Percentiles rank a stretch among this genome's conserved stretches.
Conservation (phyloP, 306 rosid genomes). For the Begonia loranthoides region DNA sequence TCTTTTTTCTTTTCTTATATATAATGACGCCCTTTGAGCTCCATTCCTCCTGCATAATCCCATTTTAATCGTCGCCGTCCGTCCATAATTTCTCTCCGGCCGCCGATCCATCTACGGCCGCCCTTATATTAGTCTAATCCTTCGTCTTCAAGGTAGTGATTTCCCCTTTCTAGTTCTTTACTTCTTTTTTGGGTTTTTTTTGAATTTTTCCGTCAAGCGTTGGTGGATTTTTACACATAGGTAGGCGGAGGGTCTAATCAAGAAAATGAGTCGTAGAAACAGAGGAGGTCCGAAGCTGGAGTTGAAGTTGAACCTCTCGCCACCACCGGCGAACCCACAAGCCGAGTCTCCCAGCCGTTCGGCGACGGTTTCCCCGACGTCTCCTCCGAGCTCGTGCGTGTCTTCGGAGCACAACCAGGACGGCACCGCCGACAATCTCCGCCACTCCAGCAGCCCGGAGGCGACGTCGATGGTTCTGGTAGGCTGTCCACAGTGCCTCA, state of each 20-base stretch:
- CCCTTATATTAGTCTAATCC: too few species aligned
- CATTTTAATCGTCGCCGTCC: too few species aligned
- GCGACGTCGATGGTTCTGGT: constrained; percentile 54
- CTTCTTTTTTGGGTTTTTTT: too few species aligned
- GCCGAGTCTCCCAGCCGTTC: neutral
- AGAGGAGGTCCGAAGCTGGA: constrained; percentile 17
- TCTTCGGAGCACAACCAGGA: neutral
- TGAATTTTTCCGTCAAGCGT: too few species aligned
- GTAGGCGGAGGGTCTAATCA: too few species aligned
- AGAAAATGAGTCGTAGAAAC: constrained; percentile 54
- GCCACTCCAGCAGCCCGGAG: constrained; percentile 21
- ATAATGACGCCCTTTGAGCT: constrained; percentile 4
- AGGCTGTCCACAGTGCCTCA: constrained; percentile 77
- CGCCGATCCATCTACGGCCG: too few species aligned
- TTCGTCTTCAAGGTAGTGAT: too few species aligned
- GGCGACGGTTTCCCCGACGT: neutral
- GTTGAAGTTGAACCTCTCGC: neutral
- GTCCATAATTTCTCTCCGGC: too few species aligned
- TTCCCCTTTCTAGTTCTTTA: too few species aligned
- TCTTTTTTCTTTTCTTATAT: constrained; percentile 47
- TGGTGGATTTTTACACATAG: too few species aligned
- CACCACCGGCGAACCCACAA: neutral
- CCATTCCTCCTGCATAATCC: too few species aligned
- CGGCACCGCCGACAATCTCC: neutral
- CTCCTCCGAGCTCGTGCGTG: neutral